Evolutionary conservation across 371 early-diverging fungal species (phyloP).

Genomic region (Mortierella sp.): DNA sequence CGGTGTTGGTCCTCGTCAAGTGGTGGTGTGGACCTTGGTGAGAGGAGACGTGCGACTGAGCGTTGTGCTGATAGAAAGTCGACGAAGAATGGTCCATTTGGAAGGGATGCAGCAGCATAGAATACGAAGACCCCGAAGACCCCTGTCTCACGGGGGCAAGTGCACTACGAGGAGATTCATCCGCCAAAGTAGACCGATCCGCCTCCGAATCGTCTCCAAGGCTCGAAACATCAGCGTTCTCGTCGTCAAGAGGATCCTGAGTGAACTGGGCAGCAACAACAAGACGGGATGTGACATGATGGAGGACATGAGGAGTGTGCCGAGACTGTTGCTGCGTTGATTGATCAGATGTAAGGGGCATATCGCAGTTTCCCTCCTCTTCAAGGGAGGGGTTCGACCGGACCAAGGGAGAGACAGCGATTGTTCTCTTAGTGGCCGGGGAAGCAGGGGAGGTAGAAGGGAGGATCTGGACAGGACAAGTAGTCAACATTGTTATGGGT

Average conservation of each 20-base stretch:
- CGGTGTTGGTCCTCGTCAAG: slow-evolving; percentile 36
- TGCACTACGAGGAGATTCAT: background rate
- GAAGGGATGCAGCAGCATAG: slow-evolving; percentile 1
- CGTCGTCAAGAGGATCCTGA: slow-evolving; percentile 19
- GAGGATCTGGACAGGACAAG: slow-evolving; percentile 9
- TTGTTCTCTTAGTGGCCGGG: slow-evolving; percentile 11
- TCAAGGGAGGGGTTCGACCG: slow-evolving; percentile 12
- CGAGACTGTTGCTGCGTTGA: background rate
- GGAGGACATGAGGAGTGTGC: slow-evolving; percentile 10
- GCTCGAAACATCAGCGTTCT: slow-evolving; percentile 26
- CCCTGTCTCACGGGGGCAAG: background rate
- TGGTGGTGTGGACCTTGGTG: background rate
- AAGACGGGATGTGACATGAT: slow-evolving; percentile 10
- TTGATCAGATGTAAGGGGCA: slow-evolving; percentile 16
- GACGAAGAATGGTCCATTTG: background rate
- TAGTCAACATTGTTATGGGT: background rate
- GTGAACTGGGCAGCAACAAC: slow-evolving; percentile 17
- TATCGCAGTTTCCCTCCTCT: slow-evolving; percentile 35
- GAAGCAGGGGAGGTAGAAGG: background rate
- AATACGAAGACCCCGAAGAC: background rate
- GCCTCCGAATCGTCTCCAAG: slow-evolving; percentile 28
- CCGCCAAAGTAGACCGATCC: background rate
- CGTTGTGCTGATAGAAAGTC: slow-evolving; percentile 5
- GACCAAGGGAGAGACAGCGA: slow-evolving; percentile 24
- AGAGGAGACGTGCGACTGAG: background rate